These are phyloP conservation scores for Alternaria metachromatica DNA, from an alignment of 2,329 filamentous ascomycete species.

Conservation along the genomic window DNA sequence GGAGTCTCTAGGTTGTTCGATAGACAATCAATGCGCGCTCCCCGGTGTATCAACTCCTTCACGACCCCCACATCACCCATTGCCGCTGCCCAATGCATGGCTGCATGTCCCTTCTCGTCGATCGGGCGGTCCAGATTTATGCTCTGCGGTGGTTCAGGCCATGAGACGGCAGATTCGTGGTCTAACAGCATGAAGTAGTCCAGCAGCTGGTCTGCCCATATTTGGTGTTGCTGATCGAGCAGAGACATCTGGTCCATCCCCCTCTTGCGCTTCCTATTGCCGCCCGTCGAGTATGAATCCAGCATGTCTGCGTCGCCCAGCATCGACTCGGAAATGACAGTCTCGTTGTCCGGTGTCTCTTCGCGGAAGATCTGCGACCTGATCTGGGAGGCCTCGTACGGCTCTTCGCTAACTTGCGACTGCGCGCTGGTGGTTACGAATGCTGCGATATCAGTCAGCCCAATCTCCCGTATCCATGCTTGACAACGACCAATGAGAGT, in stretches of 20 bases:
- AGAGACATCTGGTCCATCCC: conserved; percentile 67
- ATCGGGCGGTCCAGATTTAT: conserved; percentile 93
- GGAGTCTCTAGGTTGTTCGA: conserved; percentile 77
- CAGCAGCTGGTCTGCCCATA: conserved; percentile 90
- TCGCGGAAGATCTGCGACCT: conserved; percentile 71
- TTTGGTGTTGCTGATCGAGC: conserved; percentile 81
- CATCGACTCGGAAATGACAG: conserved; percentile 82
- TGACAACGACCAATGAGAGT: conserved; percentile 11
- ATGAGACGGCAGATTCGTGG: conserved; percentile 73
- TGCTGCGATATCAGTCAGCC: conserved; percentile 22
- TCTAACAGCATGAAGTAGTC: conserved; percentile 94
- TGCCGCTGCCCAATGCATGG: conserved; percentile 94
- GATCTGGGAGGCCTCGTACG: conserved; percentile 68
- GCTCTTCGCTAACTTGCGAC: conserved; percentile 60
- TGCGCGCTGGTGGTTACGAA: conserved; percentile 32
- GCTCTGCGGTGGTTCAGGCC: conserved; percentile 79
- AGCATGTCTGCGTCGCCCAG: conserved; percentile 82
- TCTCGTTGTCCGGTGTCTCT: conserved; percentile 82
- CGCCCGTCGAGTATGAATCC: conserved; percentile 63
- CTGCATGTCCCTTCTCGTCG: conserved; percentile 89
- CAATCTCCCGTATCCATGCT: background rate
- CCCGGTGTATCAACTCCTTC: conserved; percentile 81
- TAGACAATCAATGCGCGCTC: conserved; percentile 74
- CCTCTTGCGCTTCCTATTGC: conserved; percentile 77
- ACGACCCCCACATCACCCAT: conserved; percentile 97